Base-by-base conservation (phyloP, 1,139 yeast species). In the Arxiozyma slooffiae region DNA sequence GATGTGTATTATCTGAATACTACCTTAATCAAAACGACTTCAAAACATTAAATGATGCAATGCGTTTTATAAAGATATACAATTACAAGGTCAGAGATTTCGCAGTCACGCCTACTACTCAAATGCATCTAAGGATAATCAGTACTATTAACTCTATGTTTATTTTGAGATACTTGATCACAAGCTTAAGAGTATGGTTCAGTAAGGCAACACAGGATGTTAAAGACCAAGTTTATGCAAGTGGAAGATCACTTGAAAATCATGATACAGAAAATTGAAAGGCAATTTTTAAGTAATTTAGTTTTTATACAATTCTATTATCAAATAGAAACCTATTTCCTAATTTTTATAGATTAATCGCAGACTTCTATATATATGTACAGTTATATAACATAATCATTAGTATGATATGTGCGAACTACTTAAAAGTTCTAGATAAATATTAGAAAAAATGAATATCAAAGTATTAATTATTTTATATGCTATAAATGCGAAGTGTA, bases 241-340 rank as follows among this genome's bases (percentile, higher is more conserved):
- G 75, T 52, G 86, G 85, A 1, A 77, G 81, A 59, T 77, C 82
- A 1, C 71, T 83, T 50, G 79, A 80, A 53, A 83, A 82, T 60
- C 69, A 73, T 23, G 61, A 60, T 5, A 61, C 59, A 22, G 58
- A 54, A n/a, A 39, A 26, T 18, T 38, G 39, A 24, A 14, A 34
- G 14, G 6, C 14, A 30, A 30, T 11, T 7, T 11, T 30, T 30
- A 11, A 30, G 36, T 14, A 30, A 30, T 11, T 30, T 30, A 4
- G 14, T 30, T 30, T 4, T 14, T 11, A 30, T 9, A 11, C 36
- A 1, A 30, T 11, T 30, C 16, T 30, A 30, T 30, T 14, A 7
- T 30, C 5, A 30, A n/a, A 30, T 1, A 30, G 4, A 7, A 14
- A n/a, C 16, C 36, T n/a, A 30, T 11, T 30, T 30, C 36, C 14